These are phyloP conservation scores for Coemansia sp. DNA, from an alignment of 192 early-diverging fungal genomes.

Conservation along the genomic window DNA sequence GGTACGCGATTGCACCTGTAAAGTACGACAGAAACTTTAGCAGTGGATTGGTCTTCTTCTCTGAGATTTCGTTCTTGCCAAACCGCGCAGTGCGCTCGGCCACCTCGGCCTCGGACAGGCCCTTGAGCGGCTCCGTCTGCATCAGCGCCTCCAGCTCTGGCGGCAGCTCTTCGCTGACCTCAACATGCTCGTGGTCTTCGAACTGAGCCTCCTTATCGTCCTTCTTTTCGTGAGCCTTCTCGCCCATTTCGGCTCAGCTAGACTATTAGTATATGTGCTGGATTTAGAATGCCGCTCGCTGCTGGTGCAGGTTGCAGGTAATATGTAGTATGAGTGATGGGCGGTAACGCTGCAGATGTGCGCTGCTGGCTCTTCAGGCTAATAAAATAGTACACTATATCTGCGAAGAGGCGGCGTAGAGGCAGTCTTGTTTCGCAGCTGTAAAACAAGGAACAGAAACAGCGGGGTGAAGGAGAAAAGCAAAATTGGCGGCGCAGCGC, in stretches of 20 bases:
- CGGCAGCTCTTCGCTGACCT: conserved; percentile 74
- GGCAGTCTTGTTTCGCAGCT: not conserved
- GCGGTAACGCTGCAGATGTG: not conserved
- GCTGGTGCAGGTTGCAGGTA: not conserved
- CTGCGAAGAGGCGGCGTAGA: not conserved
- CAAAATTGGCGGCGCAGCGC: not conserved
- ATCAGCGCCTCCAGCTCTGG: conserved; percentile 81
- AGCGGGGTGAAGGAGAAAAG: not conserved
- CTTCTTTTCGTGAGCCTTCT: conserved; percentile 24
- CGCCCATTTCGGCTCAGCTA: not conserved
- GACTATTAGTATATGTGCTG: not conserved
- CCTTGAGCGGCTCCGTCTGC: conserved; percentile 75
- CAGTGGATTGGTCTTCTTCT: conserved; percentile 80
- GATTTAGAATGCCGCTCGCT: not conserved
- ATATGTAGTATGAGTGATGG: not conserved
- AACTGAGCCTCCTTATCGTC: conserved; percentile 57
- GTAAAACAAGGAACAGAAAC: conserved; percentile 1
- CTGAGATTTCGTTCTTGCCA: conserved; percentile 80
- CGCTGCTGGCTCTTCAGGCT: not conserved
- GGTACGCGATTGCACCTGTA: conserved; percentile 83
- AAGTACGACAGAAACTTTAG: conserved; percentile 88
- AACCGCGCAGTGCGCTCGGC: conserved; percentile 70
- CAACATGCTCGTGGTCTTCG: conserved; percentile 72
- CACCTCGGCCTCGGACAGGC: conserved; percentile 76
- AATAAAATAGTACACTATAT: conserved; percentile 4